These are phyloP conservation scores for Fistulina hepatica DNA, from an alignment of 1,284 basidiomycete genomes.

Conservation along the genomic window DNA sequence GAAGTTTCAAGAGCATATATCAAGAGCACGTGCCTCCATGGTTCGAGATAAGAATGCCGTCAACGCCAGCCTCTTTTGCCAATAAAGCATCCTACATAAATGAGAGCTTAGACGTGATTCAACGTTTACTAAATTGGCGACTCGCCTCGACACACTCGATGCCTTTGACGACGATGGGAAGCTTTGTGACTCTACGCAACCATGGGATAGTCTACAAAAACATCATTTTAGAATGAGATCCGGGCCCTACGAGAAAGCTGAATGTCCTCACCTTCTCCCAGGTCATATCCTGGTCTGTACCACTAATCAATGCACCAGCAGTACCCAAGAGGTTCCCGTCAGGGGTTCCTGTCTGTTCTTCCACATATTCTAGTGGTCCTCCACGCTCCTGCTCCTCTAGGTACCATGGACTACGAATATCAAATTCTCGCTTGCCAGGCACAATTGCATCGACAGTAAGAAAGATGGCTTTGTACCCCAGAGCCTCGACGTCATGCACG, in stretches of 20 bases:
- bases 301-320: constrained; percentile 50
- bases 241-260: not conserved
- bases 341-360: constrained; percentile 25
- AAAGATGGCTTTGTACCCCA: constrained; percentile 81
- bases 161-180: constrained; percentile 83
- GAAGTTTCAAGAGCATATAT: constrained; percentile 10
- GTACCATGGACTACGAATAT: constrained; percentile 55
- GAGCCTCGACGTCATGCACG: constrained; percentile 56
- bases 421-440: constrained; percentile 77
- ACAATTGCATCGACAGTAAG: constrained; percentile 86
- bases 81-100: constrained; percentile 80
- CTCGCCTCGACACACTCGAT: constrained; percentile 11
- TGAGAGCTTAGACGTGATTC: constrained; percentile 37
- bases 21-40: constrained; percentile 62
- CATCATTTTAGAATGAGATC: not conserved
- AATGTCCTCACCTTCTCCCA: constrained; percentile 44
- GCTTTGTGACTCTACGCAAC: constrained; percentile 61
- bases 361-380: constrained; percentile 24
- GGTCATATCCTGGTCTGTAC: constrained; percentile 62
- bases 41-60: constrained; percentile 85
- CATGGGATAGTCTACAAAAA: constrained; percentile 57
- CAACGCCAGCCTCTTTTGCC: constrained; percentile 78
- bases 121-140: constrained; percentile 8
- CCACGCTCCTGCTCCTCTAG: constrained; percentile 49
- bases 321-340: constrained; percentile 47